Percentiles rank a stretch among this genome's conserved stretches.
Evolutionary conservation across 1,139 yeast genomes (phyloP).

Genomic region (Nakaseomyces bracarensis): DNA sequence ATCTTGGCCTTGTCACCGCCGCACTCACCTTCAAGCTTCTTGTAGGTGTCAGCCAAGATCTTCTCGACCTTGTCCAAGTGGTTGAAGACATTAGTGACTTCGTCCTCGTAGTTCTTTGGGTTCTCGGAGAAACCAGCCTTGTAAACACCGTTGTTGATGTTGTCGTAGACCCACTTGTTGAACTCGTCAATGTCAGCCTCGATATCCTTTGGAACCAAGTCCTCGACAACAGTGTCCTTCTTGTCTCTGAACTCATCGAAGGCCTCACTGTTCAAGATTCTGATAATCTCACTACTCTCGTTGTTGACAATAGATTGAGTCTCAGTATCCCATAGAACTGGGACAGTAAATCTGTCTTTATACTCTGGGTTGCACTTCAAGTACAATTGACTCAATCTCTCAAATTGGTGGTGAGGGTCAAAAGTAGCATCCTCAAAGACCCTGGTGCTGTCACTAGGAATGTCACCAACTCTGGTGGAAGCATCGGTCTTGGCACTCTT

Average conservation of each 20-base stretch:
- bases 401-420: slow-evolving; percentile 57
- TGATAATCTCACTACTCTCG: slow-evolving; percentile 80
- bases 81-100: slow-evolving; percentile 56
- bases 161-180: slow-evolving; percentile 78
- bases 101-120: slow-evolving; percentile 73
- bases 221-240: slow-evolving; percentile 40
- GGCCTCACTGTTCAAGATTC: slow-evolving; percentile 63
- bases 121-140: slow-evolving; percentile 84
- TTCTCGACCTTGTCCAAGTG: slow-evolving; percentile 70
- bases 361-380: slow-evolving; percentile 69
- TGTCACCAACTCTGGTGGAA: slow-evolving; percentile 14
- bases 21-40: slow-evolving; percentile 31
- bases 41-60: slow-evolving; percentile 44
- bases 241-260: slow-evolving; percentile 47
- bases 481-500: slow-evolving; percentile 13
- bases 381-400: slow-evolving; percentile 62
- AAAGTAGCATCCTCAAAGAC: slow-evolving; percentile 36
- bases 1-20: slow-evolving; percentile 23
- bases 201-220: slow-evolving; percentile 54
- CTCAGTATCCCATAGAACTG: slow-evolving; percentile 86
- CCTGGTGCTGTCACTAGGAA: slow-evolving; percentile 20
- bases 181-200: slow-evolving; percentile 59
- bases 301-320: slow-evolving; percentile 76
- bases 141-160: slow-evolving; percentile 89
- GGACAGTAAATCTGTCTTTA: slow-evolving; percentile 80